Evolutionary conservation across 2,329 filamentous ascomycete species (phyloP), one percentile per base, ranked within the genome.

Genomic region (Aspergillus cejpii): DNA sequence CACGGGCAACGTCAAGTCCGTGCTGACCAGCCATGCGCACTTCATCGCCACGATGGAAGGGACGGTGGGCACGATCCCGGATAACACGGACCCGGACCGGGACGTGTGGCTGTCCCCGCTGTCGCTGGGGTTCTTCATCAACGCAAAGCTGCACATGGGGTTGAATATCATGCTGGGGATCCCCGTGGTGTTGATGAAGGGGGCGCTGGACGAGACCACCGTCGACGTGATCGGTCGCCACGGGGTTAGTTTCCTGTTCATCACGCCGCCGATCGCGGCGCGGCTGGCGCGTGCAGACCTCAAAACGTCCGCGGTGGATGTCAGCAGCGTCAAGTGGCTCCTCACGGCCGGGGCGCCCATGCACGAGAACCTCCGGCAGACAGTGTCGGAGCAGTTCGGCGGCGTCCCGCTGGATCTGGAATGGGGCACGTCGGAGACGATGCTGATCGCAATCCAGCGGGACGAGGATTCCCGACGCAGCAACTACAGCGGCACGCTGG

Each of bases 121-220:
- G 6, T 55, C 57, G 3, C 48, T 60, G 8, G 58, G 54, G 2
- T 60, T 57, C 37, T 57, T 57, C 39, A 60, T 60, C 46, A 60
- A 59, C 39, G 51, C 57, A 10, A 61, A 60, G 37, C 50, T 60
- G 14, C 44, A 52, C 42, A 57, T 61, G 31, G 51, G 52, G 1
- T 43, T 60, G 6, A 61, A 61, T 43, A 54, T 61, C 36, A 37
- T 58, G 2, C 45, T 60, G 12, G 56, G 57, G 8, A 59, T 60
- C 24, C 57, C 56, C 6, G 57, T 60, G n/a, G 45, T 60, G 6
- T 43, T 60, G 5, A 52, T 55, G 44, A 17, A 47, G 7, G 36
- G 42, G 6, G 29, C 45, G 27, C 47, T 60, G 24, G 52, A 55
- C 31, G 47, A 52, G 34, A 41, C 41, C 11, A 50, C 44, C 1